phyloP scores from a whole-genome alignment of 768 basidiomycete genomes.

The Podaxis sp. region DNA sequence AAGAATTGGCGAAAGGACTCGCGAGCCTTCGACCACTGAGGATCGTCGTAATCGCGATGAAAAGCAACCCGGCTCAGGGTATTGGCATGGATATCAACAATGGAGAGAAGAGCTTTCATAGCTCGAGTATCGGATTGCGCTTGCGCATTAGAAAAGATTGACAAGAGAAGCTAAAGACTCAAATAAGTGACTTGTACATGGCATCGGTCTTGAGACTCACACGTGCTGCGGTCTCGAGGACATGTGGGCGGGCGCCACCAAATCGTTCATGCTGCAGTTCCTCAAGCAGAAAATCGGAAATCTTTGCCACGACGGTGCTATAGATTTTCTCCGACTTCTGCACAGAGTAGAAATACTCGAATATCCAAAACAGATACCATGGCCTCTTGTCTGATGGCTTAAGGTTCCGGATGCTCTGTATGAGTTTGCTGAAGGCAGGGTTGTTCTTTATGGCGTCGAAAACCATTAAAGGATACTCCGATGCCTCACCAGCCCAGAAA shows the following conservation, averaged over 20 bases:
- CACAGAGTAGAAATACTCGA: conserved; percentile 60
- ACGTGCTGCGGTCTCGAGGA: conserved; percentile 58
- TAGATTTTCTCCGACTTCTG: conserved; percentile 42
- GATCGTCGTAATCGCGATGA: conserved; percentile 29
- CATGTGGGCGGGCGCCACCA: conserved; percentile 52
- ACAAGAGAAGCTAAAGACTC: conserved; percentile 30
- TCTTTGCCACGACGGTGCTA: conserved; percentile 70
- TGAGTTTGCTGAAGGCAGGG: conserved; percentile 44
- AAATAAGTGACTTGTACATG: neutral
- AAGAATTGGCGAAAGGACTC: conserved; percentile 34
- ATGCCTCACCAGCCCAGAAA: conserved; percentile 71
- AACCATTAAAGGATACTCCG: conserved; percentile 74
- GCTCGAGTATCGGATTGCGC: conserved; percentile 23
- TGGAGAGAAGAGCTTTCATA: conserved; percentile 25
- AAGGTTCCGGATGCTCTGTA: conserved; percentile 34
- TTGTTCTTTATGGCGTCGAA: conserved; percentile 88
- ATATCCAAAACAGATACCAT: conserved; percentile 65
- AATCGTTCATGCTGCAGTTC: conserved; percentile 81
- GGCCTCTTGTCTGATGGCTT: conserved; percentile 30
- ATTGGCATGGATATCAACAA: conserved; percentile 41
- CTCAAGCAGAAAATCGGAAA: conserved; percentile 74
- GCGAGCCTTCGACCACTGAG: conserved; percentile 37
- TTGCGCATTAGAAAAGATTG: conserved; percentile 26
- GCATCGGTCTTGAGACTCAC: conserved; percentile 44
- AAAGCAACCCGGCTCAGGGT: conserved; percentile 39